These are phyloP conservation scores for Friedmanniomyces endolithicus DNA, from an alignment of 495 filamentous ascomycete species.

Conservation along the genomic window DNA sequence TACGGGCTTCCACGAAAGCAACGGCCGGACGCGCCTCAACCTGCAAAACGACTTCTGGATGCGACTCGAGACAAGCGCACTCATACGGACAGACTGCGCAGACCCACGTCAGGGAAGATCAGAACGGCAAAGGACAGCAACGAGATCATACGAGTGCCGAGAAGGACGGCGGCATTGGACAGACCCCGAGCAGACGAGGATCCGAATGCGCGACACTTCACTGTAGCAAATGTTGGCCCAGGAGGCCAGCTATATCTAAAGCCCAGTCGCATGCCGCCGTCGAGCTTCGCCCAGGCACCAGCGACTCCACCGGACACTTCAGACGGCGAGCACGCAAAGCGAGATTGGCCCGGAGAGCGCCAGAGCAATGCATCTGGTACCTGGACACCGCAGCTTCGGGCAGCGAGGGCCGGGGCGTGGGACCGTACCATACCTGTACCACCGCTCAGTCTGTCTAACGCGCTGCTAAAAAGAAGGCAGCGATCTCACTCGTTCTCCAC, in stretches of 20 bases:
- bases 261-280: conserved; percentile 14
- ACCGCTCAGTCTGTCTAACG: conserved; percentile 16
- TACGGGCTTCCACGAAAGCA: conserved; percentile 16
- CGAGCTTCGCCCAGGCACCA: background rate
- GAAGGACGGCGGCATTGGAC: background rate
- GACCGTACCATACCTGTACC: conserved; percentile 11
- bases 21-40: conserved; percentile 19
- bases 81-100: background rate
- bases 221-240: conserved; percentile 14
- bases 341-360: background rate
- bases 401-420: background rate
- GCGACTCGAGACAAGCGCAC: background rate
- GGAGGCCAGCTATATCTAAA: conserved; percentile 17
- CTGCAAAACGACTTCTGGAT: background rate
- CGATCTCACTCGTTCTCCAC: conserved; percentile 53
- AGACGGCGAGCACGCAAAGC: background rate
- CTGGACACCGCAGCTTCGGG: conserved; percentile 11
- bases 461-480: conserved; percentile 1
- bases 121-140: conserved; percentile 14
- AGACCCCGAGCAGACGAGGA: conserved; percentile 8
- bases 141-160: conserved; percentile 13
- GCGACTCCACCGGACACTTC: conserved; percentile 17
- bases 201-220: conserved; percentile 9
- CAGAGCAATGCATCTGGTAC: conserved; percentile 12
- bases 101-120: conserved; percentile 7